Evolutionary conservation across 2,329 filamentous ascomycete species (phyloP), one percentile per base, ranked within the genome.

Genomic region (Colletotrichum sp.): DNA sequence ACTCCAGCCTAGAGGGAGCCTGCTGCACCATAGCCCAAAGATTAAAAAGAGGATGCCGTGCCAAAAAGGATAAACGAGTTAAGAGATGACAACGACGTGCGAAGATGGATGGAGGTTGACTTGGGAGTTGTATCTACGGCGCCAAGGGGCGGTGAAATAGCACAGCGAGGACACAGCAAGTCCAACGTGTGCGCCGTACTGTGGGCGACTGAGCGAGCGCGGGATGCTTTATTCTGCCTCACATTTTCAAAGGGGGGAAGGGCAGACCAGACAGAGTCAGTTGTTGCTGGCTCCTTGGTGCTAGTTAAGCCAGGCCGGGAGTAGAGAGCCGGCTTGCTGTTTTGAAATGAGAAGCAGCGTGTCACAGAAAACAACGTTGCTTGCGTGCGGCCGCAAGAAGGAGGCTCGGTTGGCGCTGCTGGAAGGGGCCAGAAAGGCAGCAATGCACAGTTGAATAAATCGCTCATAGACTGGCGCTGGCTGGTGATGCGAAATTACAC

Each of bases 391-490:
- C 74, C 71, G 74, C 74, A 74, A 57, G 25, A 25, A 55, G 39
- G 44, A 65, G 67, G 71, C 44, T 65, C 67, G 39, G 71, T 39
- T 74, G 39, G 57, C n/a, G 25, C 22, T 4, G 44, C 36, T 36
- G 19, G 44, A 48, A 61, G 25, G 39, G 22, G 25, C 52, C 48
- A 66, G 57, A 32, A 28, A 65, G 19, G 32, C 8, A 65, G 64
- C 7, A 39, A 65, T 30, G 27, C 68, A 52, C 44, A 52, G n/a
- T 22, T 22, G 25, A 16, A 36, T 61, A 78, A 78, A 78, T 78
- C 77, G 77, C 77, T 77, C 77, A 78, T 78, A 72, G 48, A 71
- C 57, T 27, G 55, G 30, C 25, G 61, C 27, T 52, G 30, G 55
- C 28, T 64, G 68, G 28, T 65, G 65, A 69, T 74, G 68, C 25